phyloP scores from a whole-genome alignment of 2,329 filamentous ascomycete genomes.

The Paraphoma chrysanthemicola region DNA sequence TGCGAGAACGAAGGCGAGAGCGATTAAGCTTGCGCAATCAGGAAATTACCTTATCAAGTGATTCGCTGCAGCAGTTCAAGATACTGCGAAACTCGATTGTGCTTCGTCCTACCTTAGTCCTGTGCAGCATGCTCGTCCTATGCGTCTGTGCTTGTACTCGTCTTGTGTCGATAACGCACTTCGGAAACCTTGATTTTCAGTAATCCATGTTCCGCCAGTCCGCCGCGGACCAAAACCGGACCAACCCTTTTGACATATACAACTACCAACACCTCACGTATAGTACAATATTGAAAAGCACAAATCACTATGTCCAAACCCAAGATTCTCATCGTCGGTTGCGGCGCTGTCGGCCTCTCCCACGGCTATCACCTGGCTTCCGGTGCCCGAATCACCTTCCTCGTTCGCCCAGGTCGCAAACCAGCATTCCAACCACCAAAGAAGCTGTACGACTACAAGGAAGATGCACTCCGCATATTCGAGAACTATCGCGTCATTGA shows the following conservation, averaged over 20 bases:
- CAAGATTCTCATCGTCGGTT: constrained; percentile 27
- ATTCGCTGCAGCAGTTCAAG: too few species aligned
- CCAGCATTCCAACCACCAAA: constrained; percentile 24
- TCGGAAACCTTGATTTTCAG: too few species aligned
- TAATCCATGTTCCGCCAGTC: too few species aligned
- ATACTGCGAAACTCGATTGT: neutral
- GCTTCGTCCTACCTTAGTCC: neutral
- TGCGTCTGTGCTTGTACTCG: too few species aligned
- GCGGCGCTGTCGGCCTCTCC: constrained; percentile 27
- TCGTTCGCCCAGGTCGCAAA: constrained; percentile 28
- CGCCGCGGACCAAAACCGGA: neutral
- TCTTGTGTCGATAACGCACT: too few species aligned
- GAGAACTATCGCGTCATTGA: constrained; percentile 26
- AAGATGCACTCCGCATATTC: constrained; percentile 19
- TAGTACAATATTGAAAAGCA: neutral
- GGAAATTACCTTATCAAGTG: too few species aligned
- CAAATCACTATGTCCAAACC: constrained; percentile 17
- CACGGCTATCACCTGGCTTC: constrained; percentile 26
- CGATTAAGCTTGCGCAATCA: too few species aligned
- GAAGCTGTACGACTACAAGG: constrained; percentile 28
- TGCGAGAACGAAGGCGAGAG: too few species aligned
- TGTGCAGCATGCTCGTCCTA: neutral
- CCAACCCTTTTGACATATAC: neutral
- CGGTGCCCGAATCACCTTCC: constrained; percentile 27
- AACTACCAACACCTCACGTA: neutral